Evolutionary conservation across 2,329 filamentous ascomycete species (phyloP).

Genomic region (Polytolypa hystricis): DNA sequence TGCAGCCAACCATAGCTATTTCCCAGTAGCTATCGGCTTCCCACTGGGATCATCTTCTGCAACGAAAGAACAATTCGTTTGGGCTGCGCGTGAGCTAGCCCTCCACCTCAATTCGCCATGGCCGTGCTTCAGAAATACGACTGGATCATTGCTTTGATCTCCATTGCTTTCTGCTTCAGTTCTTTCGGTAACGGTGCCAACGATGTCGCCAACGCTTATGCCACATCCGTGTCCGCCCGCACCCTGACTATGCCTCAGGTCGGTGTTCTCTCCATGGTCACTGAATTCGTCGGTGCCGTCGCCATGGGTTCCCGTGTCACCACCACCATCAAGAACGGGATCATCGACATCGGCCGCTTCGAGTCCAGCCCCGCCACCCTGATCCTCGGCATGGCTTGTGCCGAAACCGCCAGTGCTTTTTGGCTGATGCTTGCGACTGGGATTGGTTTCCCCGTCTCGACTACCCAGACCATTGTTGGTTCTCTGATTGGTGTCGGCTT

Average conservation of each 20-base stretch:
- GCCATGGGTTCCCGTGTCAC: constrained; percentile 39
- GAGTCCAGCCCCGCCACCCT: constrained; percentile 23
- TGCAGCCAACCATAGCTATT: too few species aligned
- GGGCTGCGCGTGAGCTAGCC: too few species aligned
- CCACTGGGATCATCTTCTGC: too few species aligned
- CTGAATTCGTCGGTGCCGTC: constrained; percentile 44
- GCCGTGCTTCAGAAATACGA: constrained; percentile 21
- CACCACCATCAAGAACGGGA: constrained; percentile 34
- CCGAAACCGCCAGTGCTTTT: constrained; percentile 24
- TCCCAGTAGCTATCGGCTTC: too few species aligned
- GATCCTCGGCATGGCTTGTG: constrained; percentile 31
- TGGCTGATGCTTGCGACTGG: constrained; percentile 29
- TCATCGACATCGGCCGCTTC: constrained; percentile 31
- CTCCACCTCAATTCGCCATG: too few species aligned
- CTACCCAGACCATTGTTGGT: constrained; percentile 32
- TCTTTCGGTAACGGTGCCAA: constrained; percentile 32
- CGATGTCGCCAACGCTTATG: constrained; percentile 47
- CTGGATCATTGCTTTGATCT: constrained; percentile 32
- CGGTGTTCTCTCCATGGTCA: constrained; percentile 38
- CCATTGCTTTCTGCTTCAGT: constrained; percentile 26
- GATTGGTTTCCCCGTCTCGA: constrained; percentile 31
- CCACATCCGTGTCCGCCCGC: constrained; percentile 41
- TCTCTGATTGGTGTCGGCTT: constrained; percentile 24
- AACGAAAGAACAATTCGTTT: too few species aligned
- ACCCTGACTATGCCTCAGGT: constrained; percentile 43